These are phyloP conservation scores for Lunularia cruciata DNA, from an alignment of 225 moss, liverwort and hornwort species.

Conservation along the genomic window DNA sequence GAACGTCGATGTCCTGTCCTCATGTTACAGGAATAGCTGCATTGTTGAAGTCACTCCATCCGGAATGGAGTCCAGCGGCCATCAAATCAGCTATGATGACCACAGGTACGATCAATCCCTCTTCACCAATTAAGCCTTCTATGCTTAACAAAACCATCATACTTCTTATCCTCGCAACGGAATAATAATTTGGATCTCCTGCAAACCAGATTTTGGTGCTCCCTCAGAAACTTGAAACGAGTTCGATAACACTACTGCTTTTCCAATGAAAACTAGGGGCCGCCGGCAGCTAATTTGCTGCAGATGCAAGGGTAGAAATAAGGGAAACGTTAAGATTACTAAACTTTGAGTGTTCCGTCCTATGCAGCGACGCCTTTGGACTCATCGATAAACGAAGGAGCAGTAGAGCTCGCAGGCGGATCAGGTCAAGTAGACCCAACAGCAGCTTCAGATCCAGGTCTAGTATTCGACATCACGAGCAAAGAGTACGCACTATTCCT, in stretches of 20 bases:
- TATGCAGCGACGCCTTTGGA: slow-evolving; percentile 28
- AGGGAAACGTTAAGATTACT: no score
- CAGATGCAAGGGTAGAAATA: no score
- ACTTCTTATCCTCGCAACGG: neutral
- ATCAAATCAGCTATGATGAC: slow-evolving; percentile 29
- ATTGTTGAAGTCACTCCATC: slow-evolving; percentile 17
- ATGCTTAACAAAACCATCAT: slow-evolving; percentile 11
- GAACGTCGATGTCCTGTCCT: slow-evolving; percentile 37
- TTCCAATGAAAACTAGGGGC: no score
- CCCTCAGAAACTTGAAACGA: no score
- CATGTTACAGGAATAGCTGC: slow-evolving; percentile 28
- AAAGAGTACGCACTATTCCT: slow-evolving; percentile 51
- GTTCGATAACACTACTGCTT: no score
- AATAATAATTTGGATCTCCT: no score
- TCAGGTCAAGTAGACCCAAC: slow-evolving; percentile 59
- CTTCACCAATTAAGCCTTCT: slow-evolving; percentile 33
- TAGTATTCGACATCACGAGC: slow-evolving; percentile 49
- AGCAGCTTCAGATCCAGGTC: slow-evolving; percentile 51
- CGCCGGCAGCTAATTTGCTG: no score
- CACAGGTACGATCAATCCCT: slow-evolving; percentile 38
- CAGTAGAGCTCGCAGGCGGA: slow-evolving; percentile 31
- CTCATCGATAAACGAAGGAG: slow-evolving; percentile 22
- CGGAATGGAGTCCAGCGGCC: slow-evolving; percentile 31
- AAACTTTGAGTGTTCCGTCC: no score
- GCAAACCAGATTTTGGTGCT: no score